A percentile compares a stretch with the other conserved stretches of the same genome.
Evolutionary conservation across 768 basidiomycete genomes (phyloP).

Genomic region (Boletus barrowsii): DNA sequence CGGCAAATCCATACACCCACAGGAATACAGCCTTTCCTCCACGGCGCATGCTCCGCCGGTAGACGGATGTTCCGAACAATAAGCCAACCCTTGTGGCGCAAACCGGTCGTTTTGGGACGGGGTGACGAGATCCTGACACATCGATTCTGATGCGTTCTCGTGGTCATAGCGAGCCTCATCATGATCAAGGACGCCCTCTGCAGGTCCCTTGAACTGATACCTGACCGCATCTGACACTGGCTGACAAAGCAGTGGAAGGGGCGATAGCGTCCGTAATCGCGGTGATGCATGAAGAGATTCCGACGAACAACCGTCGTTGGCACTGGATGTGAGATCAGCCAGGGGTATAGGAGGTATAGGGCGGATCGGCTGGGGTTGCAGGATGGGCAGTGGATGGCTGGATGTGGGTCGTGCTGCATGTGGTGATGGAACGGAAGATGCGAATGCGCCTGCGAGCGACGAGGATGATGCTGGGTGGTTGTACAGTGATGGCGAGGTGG

Average conservation of each 20-base stretch:
- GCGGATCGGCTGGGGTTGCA: constrained; percentile 33
- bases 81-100: constrained; percentile 15
- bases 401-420: constrained; percentile 14
- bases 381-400: constrained; percentile 22
- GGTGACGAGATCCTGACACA: constrained; percentile 18
- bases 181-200: constrained; percentile 1
- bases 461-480: constrained; percentile 16
- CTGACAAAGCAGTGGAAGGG: constrained; percentile 33
- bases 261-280: constrained; percentile 19
- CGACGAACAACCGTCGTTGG: constrained; percentile 11
- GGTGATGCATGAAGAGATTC: constrained; percentile 1
- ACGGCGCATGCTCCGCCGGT: constrained; percentile 14
- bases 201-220: constrained; percentile 27
- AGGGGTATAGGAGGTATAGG: constrained; percentile 34
- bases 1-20: constrained; percentile 17
- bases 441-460: constrained; percentile 29
- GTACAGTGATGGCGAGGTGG: constrained; percentile 19
- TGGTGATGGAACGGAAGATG: constrained; percentile 11
- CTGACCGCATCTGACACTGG: constrained; percentile 32
- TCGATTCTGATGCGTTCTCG: constrained; percentile 13
- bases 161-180: constrained; percentile 5
- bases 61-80: constrained; percentile 12
- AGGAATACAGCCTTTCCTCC: constrained; percentile 19
- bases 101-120: constrained; percentile 12
- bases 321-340: constrained; percentile 24